Percentiles rank a stretch among this genome's conserved stretches.
Conservation (phyloP, 768 basidiomycete species). For the Tylopilus felleus region DNA sequence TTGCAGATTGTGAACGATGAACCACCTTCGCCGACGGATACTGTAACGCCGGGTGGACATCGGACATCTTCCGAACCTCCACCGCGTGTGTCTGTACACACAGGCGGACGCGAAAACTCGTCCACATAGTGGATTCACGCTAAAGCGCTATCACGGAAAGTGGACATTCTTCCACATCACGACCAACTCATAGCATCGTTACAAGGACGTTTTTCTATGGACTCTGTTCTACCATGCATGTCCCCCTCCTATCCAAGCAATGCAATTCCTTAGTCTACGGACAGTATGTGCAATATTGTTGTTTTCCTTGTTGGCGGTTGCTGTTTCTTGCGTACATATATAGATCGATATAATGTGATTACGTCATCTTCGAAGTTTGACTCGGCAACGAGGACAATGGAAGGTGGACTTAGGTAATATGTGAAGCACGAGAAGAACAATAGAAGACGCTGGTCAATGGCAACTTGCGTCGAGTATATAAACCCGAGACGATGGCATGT, state of each 20-base stretch:
- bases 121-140: constrained; percentile 9
- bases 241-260: neutral
- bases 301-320: neutral
- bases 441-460: constrained; percentile 20
- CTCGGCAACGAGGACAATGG: constrained; percentile 25
- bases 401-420: constrained; percentile 17
- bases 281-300: constrained; percentile 13
- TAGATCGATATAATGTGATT: neutral
- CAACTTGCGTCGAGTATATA: constrained; percentile 21
- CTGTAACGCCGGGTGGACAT: neutral
- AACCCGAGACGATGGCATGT: constrained; percentile 1
- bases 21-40: constrained; percentile 21
- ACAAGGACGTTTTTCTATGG: neutral
- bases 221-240: constrained; percentile 2
- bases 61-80: neutral
- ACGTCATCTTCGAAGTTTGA: too few relatives aligned
- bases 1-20: constrained; percentile 29
- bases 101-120: constrained; percentile 2
- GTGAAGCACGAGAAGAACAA: constrained; percentile 27
- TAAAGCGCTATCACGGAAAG: constrained; percentile 3
- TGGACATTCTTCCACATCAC: constrained; percentile 2
- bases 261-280: constrained; percentile 13
- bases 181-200: constrained; percentile 10
- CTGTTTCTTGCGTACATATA: neutral
- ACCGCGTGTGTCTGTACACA: constrained; percentile 25